Percentiles rank a stretch among this genome's conserved stretches.
phyloP scores from a whole-genome alignment of 805 yeast species.

The Metschnikowia arizonensis region DNA sequence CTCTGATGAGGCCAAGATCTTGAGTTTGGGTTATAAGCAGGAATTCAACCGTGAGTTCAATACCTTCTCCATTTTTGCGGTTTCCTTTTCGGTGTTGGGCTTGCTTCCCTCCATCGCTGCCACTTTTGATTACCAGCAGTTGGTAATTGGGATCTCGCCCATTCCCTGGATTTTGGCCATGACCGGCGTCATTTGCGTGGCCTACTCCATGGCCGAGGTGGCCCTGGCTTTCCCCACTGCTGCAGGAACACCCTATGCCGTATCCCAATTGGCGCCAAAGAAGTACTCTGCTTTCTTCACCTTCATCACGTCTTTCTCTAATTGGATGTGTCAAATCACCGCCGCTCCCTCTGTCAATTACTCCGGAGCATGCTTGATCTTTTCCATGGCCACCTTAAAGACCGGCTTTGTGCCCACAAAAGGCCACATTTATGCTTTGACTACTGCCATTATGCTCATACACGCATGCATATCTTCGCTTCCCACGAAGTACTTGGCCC shows the following conservation, averaged over 20 bases:
- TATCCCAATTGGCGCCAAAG: constrained; percentile 57
- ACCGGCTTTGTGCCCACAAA: constrained; percentile 37
- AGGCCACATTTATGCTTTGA: constrained; percentile 50
- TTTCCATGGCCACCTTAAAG: constrained; percentile 44
- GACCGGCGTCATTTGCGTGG: constrained; percentile 53
- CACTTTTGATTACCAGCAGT: constrained; percentile 55
- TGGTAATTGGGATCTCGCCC: constrained; percentile 60
- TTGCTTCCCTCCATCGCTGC: constrained; percentile 63
- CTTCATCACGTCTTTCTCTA: constrained; percentile 62
- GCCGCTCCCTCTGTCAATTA: constrained; percentile 59
- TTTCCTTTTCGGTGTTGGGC: constrained; percentile 62
- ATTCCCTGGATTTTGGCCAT: constrained; percentile 57
- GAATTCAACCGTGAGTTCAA: constrained; percentile 59
- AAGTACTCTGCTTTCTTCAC: constrained; percentile 49
- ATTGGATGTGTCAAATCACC: constrained; percentile 62
- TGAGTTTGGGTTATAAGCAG: constrained; percentile 60
- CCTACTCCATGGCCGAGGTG: constrained; percentile 60
- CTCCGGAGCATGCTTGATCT: constrained; percentile 52
- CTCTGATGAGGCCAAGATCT: constrained; percentile 49
- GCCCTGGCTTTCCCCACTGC: constrained; percentile 65
- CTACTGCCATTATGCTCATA: constrained; percentile 47
- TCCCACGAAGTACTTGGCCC: constrained; percentile 54
- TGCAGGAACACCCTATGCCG: constrained; percentile 68
- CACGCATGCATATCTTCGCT: constrained; percentile 48
- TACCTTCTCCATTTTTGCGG: constrained; percentile 54